Conservation (phyloP, 495 filamentous ascomycete species). For the Penicillium cosmopolitanum region DNA sequence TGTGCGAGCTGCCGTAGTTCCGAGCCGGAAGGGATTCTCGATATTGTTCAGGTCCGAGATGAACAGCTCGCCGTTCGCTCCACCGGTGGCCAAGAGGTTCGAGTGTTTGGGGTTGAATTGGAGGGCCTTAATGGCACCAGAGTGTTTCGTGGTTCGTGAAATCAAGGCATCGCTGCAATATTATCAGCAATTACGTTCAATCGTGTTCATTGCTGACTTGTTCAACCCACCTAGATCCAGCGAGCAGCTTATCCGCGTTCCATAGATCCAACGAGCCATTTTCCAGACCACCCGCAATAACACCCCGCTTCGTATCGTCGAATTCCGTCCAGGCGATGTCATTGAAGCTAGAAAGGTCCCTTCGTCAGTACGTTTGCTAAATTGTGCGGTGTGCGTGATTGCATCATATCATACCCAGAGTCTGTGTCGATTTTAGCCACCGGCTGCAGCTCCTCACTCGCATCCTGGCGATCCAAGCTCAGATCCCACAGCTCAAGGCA, state of each 20-base stretch:
- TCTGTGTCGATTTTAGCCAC: slow-evolving; percentile 82
- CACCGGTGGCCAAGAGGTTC: slow-evolving; percentile 89
- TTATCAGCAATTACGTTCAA: slow-evolving; percentile 23
- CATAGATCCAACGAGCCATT: slow-evolving; percentile 95
- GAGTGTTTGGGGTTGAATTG: slow-evolving; percentile 97
- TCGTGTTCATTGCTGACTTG: slow-evolving; percentile 14
- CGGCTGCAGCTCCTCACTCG: slow-evolving; percentile 82
- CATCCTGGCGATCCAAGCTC: slow-evolving; percentile 70
- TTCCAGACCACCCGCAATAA: slow-evolving; percentile 94
- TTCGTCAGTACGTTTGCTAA: slow-evolving; percentile 14
- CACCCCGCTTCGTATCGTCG: slow-evolving; percentile 74
- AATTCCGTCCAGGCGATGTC: slow-evolving; percentile 92
- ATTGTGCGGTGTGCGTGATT: slow-evolving; percentile 1
- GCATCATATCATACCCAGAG: slow-evolving; percentile 67
- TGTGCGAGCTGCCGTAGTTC: slow-evolving; percentile 81
- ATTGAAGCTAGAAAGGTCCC: slow-evolving; percentile 70
- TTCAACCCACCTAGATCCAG: slow-evolving; percentile 55
- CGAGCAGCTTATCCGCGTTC: slow-evolving; percentile 86
- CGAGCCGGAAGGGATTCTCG: slow-evolving; percentile 83
- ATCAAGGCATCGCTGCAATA: slow-evolving; percentile 71
- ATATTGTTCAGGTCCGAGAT: slow-evolving; percentile 92
- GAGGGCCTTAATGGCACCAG: slow-evolving; percentile 88
- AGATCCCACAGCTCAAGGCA: slow-evolving; percentile 97
- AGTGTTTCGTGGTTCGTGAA: slow-evolving; percentile 89
- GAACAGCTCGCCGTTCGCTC: slow-evolving; percentile 94